Conservation (phyloP, 768 basidiomycete genomes). For the Leucosporidium scottii region DNA sequence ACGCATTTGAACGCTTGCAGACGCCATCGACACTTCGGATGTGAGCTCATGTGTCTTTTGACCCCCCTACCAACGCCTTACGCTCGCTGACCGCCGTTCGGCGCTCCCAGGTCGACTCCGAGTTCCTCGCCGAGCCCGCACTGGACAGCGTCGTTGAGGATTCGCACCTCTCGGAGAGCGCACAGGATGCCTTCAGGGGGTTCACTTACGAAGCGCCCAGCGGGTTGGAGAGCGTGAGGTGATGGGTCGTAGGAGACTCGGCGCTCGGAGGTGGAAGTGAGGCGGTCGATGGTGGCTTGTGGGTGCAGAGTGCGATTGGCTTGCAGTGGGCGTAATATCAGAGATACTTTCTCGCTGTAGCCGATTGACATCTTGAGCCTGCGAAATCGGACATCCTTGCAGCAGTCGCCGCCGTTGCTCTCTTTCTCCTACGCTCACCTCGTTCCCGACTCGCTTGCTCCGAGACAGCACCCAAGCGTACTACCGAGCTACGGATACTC, state of each 20-base stretch:
- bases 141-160: slow-evolving; percentile 91
- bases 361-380: too few relatives aligned
- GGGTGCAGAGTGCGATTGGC: too few relatives aligned
- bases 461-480: not conserved
- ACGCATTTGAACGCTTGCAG: not conserved
- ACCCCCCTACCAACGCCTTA: too few relatives aligned
- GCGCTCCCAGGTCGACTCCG: slow-evolving; percentile 75
- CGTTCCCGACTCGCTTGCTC: too few relatives aligned
- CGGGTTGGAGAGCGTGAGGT: slow-evolving; percentile 30
- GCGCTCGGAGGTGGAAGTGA: not conserved
- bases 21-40: slow-evolving; percentile 69
- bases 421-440: too few relatives aligned
- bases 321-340: too few relatives aligned
- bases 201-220: slow-evolving; percentile 28
- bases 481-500: not conserved
- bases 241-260: not conserved
- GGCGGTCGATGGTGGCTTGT: not conserved
- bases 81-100: not conserved
- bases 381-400: too few relatives aligned
- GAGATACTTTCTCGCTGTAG: too few relatives aligned
- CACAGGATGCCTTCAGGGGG: slow-evolving; percentile 77
- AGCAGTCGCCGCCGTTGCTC: too few relatives aligned
- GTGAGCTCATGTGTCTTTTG: too few relatives aligned
- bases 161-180: slow-evolving; percentile 84
- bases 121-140: slow-evolving; percentile 92